A percentile compares a stretch with the other conserved stretches of the same genome.
These are phyloP conservation scores for Hirschfeldia incana DNA, from an alignment of 345 rosid genomes.

Conservation along the genomic window DNA sequence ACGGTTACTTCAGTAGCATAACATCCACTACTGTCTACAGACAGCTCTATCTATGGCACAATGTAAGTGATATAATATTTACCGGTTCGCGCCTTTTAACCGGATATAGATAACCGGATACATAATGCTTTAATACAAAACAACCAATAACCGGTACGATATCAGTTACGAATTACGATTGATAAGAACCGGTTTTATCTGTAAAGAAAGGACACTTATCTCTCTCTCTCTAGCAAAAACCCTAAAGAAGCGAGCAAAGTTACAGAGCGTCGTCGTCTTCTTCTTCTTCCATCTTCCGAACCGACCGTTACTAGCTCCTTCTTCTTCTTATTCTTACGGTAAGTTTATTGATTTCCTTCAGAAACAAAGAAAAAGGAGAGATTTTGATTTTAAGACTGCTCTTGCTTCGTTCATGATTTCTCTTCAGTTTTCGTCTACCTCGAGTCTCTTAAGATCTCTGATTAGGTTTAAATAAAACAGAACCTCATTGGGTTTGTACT, in stretches of 20 bases:
- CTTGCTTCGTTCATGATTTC: neutral
- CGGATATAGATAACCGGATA: neutral
- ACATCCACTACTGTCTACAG: too few species aligned
- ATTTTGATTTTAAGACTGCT: neutral
- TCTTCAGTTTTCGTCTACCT: neutral
- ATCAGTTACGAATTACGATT: neutral
- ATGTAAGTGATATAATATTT: neutral
- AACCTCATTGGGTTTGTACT: neutral
- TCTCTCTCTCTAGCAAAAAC: neutral
- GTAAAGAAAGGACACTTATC: neutral
- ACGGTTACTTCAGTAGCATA: too few species aligned
- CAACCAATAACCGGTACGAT: neutral
- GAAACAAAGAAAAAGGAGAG: neutral
- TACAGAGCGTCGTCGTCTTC: neutral
- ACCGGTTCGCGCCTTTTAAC: neutral
- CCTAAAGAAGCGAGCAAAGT: slow-evolving; percentile 18
- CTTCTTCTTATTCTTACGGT: neutral
- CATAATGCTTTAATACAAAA: neutral
- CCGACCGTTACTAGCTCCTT: neutral
- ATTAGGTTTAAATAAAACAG: neutral
- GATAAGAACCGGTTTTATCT: slow-evolving; percentile 13
- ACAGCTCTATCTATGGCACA: too few species aligned
- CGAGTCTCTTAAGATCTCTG: neutral
- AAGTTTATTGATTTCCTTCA: neutral
- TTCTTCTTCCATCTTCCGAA: slow-evolving; percentile 14